Conservation (phyloP, 306 rosid genomes). For the Vigna unguiculata region DNA sequence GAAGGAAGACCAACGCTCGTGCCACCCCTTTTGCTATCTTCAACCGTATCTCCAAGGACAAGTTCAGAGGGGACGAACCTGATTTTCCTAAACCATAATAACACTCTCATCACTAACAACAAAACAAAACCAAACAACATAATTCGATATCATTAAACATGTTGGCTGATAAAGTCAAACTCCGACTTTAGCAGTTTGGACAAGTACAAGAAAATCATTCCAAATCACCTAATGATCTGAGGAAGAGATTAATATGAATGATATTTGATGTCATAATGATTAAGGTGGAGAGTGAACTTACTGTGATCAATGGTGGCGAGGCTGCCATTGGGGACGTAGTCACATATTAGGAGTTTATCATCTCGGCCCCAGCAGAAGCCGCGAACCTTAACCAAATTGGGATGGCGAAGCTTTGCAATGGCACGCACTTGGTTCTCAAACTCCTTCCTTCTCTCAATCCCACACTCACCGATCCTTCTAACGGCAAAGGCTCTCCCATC, state of each 20-base stretch:
- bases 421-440: constrained; percentile 73
- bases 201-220: neutral
- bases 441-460: constrained; percentile 68
- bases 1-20: constrained; percentile 73
- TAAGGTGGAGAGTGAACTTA: constrained; percentile 49
- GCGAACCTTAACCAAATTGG: constrained; percentile 74
- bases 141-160: neutral
- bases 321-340: constrained; percentile 75
- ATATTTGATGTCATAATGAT: neutral
- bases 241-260: neutral
- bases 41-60: constrained; percentile 64
- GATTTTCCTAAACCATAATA: constrained; percentile 59
- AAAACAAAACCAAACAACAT: constrained; percentile 12
- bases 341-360: constrained; percentile 85
- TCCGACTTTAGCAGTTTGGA: neutral
- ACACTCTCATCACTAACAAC: neutral
- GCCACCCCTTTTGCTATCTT: constrained; percentile 87
- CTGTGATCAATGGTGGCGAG: constrained; percentile 62
- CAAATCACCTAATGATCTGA: neutral
- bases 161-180: neutral
- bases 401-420: constrained; percentile 75
- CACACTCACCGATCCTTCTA: constrained; percentile 78
- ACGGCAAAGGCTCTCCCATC: constrained; percentile 83
- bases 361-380: constrained; percentile 84
- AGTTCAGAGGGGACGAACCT: constrained; percentile 62